Evolutionary conservation across 2,329 filamentous ascomycete genomes (phyloP).

Genomic region (Paecilomyces sp.): DNA sequence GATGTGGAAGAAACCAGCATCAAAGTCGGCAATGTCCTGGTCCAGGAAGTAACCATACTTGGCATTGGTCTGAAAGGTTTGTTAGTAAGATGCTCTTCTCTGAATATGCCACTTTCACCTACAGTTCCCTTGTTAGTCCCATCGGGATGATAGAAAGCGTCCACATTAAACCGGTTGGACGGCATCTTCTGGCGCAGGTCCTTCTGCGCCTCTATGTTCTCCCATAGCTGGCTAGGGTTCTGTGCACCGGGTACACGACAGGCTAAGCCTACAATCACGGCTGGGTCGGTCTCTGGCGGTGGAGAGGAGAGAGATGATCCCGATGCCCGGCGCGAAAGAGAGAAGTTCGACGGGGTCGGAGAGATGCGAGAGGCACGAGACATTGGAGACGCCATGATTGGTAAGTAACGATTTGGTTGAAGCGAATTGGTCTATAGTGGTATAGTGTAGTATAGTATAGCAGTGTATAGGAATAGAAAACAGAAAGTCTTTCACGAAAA

Average conservation of each 20-base stretch:
- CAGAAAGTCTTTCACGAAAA: neutral
- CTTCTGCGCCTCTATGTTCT: conserved; percentile 1
- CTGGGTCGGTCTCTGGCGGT: neutral
- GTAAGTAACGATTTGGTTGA: neutral
- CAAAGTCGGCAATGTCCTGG: conserved; percentile 13
- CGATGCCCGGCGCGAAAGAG: neutral
- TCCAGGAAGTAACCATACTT: conserved; percentile 13
- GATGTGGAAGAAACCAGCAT: conserved; percentile 18
- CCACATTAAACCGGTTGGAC: conserved; percentile 14
- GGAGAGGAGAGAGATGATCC: neutral
- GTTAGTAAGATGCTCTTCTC: neutral
- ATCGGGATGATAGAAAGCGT: conserved; percentile 15
- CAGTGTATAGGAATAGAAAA: neutral
- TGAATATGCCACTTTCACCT: neutral
- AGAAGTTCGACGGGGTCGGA: neutral
- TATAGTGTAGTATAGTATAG: too few relatives aligned
- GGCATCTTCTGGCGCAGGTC: neutral
- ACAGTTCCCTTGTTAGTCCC: conserved; percentile 1
- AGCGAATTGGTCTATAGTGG: neutral
- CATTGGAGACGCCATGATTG: neutral
- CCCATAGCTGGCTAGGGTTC: neutral
- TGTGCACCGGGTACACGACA: neutral
- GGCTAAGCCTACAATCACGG: neutral
- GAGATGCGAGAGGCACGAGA: neutral
- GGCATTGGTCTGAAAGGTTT: conserved; percentile 4